Percentiles rank a stretch among this genome's conserved stretches.
Evolutionary conservation across 768 basidiomycete genomes (phyloP).

Genomic region (Russula ochroleuca): DNA sequence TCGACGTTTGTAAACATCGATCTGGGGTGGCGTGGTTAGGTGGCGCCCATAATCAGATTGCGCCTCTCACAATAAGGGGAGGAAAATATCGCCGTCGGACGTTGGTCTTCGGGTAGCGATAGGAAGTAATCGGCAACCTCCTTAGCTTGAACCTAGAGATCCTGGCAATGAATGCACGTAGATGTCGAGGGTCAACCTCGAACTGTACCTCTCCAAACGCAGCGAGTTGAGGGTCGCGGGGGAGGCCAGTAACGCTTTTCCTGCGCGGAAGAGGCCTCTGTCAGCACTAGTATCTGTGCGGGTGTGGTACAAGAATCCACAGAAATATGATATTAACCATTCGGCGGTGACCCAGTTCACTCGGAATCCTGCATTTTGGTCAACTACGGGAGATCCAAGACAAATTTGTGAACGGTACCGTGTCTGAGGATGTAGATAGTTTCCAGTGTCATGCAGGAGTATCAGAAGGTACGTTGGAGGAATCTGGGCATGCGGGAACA

Average conservation of each 20-base stretch:
- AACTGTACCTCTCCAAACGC: conserved; percentile 58
- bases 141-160: conserved; percentile 59
- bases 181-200: background rate
- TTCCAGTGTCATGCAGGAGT: conserved; percentile 42
- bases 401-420: conserved; percentile 39
- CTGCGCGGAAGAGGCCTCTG: conserved; percentile 35
- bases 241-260: conserved; percentile 60
- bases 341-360: conserved; percentile 63
- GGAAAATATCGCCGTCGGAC: conserved; percentile 76
- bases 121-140: conserved; percentile 65
- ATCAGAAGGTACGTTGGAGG: background rate
- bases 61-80: conserved; percentile 72
- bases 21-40: conserved; percentile 41
- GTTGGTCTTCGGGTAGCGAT: conserved; percentile 57
- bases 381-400: conserved; percentile 6
- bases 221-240: conserved; percentile 70
- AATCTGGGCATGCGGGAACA: too few species aligned
- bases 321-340: conserved; percentile 46
- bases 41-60: background rate
- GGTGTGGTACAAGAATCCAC: background rate
- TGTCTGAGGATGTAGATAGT: conserved; percentile 68
- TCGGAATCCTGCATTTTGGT: conserved; percentile 54
- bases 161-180: background rate
- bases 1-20: conserved; percentile 80
- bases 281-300: background rate